Evolutionary conservation across 1,284 basidiomycete species (phyloP).

Genomic region (Ustilago vetiveriae): DNA sequence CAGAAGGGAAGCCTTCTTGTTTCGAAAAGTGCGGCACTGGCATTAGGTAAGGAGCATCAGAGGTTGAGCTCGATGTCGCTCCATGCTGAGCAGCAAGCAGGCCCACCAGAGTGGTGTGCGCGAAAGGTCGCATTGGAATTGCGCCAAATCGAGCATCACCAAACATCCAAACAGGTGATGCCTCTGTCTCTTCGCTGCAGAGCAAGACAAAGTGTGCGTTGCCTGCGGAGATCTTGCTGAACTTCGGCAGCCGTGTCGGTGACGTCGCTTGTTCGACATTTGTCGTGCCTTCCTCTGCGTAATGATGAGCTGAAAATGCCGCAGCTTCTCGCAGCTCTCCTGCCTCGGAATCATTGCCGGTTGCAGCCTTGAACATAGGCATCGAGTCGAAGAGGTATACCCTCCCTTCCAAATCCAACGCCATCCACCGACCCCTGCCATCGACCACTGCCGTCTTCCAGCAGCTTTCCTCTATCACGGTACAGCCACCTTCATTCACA

Average conservation of each 20-base stretch:
- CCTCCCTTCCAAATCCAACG: slow-evolving; percentile 1
- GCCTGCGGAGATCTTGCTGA: slow-evolving; percentile 23
- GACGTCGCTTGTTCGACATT: not conserved
- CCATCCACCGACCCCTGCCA: slow-evolving; percentile 24
- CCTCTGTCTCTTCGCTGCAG: not conserved
- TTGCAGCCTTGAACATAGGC: slow-evolving; percentile 1
- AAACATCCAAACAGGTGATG: slow-evolving; percentile 14
- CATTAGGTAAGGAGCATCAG: slow-evolving; percentile 13
- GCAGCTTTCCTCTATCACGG: not conserved
- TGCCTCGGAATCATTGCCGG: not conserved
- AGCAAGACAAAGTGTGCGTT: slow-evolving; percentile 34
- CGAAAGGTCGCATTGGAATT: slow-evolving; percentile 12
- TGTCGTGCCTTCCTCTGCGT: not conserved
- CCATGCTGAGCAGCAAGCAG: not conserved
- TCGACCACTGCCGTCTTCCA: slow-evolving; percentile 22
- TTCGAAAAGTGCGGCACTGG: slow-evolving; percentile 15
- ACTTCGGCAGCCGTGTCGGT: slow-evolving; percentile 2
- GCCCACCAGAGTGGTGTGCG: not conserved
- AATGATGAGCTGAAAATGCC: not conserved
- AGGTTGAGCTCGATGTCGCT: not conserved
- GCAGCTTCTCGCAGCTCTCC: not conserved
- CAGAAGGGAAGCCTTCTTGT: slow-evolving; percentile 13
- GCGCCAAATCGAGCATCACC: slow-evolving; percentile 34
- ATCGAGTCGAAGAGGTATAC: slow-evolving; percentile 18
- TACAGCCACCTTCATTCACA: not conserved